Base-by-base conservation (phyloP, 768 basidiomycete genomes). In the Baorangia bicolor region DNA sequence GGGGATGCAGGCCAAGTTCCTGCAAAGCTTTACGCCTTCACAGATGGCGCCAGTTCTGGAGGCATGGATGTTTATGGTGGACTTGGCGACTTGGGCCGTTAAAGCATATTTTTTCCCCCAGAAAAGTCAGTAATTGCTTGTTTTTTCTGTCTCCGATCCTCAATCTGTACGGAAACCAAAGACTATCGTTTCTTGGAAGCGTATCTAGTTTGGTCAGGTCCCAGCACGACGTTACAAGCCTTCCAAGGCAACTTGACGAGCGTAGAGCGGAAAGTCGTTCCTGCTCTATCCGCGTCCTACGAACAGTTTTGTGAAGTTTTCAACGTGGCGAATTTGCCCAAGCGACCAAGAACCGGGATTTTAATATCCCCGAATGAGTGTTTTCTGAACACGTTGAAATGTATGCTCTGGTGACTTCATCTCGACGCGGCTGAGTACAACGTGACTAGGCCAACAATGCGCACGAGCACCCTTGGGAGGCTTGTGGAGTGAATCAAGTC, bases 151-250 rank as follows among this genome's bases (percentile, higher is more conserved):
- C 12, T 8, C n/a, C 18, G 27, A 37, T 16, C 3, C 25, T 51
- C 6, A 18, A 40, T 34, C 10, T 20, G 44, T 50, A 4, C 13
- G 47, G 10, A 39, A 30, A 40, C 28, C 8, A 8, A 53, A 63
- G 54, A 30, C 3, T 5, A 31, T 30, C n/a, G 30, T 11, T 51
- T 45, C 11, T 20, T 64, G 21, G 33, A 37, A 56, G 49, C 40
- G 2, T 64, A 60, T 39, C 51, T 63, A 5, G 38, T 48, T n/a
- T 59, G 62, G 62, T 63, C 57, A 0, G 61, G 61, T 7, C 57
- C 62, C 1, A 16, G 10, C 1, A 42, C 31, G 7, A 63, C 45
- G 10, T 27, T 60, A 21, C 53, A 34, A 20, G 62, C 62, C 12
- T 63, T 64, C 18, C 51, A 30, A 30, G 62, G 54, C 12, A 38